These are phyloP conservation scores for Flaveria ramosissima DNA, from an alignment of 129 eudicot genomes.

Conservation along the genomic window DNA sequence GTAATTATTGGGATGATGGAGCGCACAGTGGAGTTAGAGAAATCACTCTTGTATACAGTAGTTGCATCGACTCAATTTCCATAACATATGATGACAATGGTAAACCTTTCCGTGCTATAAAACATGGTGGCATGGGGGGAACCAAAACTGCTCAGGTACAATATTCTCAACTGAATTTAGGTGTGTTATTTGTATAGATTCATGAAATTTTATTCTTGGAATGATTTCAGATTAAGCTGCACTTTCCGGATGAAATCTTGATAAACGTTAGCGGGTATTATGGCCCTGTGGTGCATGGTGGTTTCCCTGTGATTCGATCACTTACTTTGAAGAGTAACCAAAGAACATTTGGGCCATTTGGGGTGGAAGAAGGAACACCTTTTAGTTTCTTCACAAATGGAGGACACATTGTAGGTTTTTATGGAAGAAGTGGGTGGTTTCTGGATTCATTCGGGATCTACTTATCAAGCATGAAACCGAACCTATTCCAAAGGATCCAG, in stretches of 20 bases:
- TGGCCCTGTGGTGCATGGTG: slow-evolving; percentile 60
- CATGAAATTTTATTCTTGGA: not conserved
- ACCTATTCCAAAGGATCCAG: slow-evolving; percentile 34
- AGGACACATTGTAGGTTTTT: slow-evolving; percentile 58
- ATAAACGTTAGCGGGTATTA: slow-evolving; percentile 53
- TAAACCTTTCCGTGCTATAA: slow-evolving; percentile 41
- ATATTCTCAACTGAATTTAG: no score
- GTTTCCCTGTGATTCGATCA: slow-evolving; percentile 61
- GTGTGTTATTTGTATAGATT: not conserved
- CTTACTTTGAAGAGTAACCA: slow-evolving; percentile 59
- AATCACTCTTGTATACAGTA: slow-evolving; percentile 44
- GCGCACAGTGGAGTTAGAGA: slow-evolving; percentile 57
- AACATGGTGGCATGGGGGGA: slow-evolving; percentile 78
- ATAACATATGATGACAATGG: slow-evolving; percentile 61
- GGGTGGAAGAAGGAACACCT: slow-evolving; percentile 74
- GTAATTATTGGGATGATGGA: slow-evolving; percentile 58
- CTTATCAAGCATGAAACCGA: slow-evolving; percentile 35
- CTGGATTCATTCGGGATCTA: slow-evolving; percentile 62
- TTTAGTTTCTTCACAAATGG: slow-evolving; percentile 50
- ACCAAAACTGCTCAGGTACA: slow-evolving; percentile 46
- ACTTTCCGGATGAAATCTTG: slow-evolving; percentile 65
- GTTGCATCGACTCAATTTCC: slow-evolving; percentile 60
- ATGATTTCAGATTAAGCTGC: slow-evolving; percentile 57
- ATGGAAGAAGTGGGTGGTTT: slow-evolving; percentile 77
- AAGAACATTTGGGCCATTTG: slow-evolving; percentile 68